phyloP scores from a whole-genome alignment of 768 basidiomycete species.

The Exsudoporus frostii region DNA sequence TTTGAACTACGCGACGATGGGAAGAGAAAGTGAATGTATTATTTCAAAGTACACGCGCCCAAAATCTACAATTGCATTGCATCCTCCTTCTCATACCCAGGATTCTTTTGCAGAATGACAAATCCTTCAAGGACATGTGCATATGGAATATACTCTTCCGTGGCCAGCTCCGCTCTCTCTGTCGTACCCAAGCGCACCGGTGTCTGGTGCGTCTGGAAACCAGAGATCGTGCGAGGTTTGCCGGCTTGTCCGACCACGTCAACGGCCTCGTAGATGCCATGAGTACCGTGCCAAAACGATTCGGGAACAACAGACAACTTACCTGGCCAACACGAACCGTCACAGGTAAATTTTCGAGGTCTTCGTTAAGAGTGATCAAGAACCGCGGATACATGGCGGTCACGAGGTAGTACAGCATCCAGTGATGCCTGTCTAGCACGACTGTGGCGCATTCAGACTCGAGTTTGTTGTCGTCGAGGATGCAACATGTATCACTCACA shows the following conservation, averaged over 20 bases:
- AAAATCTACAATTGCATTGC: conserved; percentile 67
- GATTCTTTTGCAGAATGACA: conserved; percentile 89
- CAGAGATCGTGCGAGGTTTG: conserved; percentile 92
- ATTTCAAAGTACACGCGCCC: conserved; percentile 2
- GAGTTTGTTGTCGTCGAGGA: not conserved
- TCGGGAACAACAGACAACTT: conserved; percentile 18
- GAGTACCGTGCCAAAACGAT: not conserved
- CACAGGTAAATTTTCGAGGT: conserved; percentile 79
- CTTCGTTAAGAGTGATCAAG: conserved; percentile 94
- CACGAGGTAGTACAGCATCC: conserved; percentile 97
- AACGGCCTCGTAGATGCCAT: conserved; percentile 58
- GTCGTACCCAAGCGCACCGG: conserved; percentile 94
- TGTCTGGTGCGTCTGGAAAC: conserved; percentile 98
- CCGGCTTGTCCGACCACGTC: conserved; percentile 98
- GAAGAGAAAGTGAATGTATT: not conserved
- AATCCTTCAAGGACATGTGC: conserved; percentile 89
- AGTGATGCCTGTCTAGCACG: conserved; percentile 91
- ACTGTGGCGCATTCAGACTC: conserved; percentile 46
- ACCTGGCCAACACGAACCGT: conserved; percentile 94
- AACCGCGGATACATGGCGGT: conserved; percentile 98
- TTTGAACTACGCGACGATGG: too few species aligned
- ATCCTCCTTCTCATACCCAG: conserved; percentile 83
- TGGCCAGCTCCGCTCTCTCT: conserved; percentile 93
- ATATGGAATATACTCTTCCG: conserved; percentile 94
- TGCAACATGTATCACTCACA: conserved; percentile 55